Conservation (phyloP, 345 rosid species). For the Excoecaria cochinchinensis region DNA sequence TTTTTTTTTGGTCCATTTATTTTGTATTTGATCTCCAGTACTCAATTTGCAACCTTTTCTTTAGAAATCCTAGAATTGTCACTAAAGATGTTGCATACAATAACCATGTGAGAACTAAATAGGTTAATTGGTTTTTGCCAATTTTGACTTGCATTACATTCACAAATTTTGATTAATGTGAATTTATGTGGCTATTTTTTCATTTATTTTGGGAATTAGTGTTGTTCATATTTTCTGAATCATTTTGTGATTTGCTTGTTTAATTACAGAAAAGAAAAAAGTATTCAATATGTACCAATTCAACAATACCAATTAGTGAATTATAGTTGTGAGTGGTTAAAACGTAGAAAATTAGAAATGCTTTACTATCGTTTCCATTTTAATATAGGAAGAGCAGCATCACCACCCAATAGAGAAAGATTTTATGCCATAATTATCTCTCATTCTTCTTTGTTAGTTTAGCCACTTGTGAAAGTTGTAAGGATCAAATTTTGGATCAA, state of each 20-base stretch:
- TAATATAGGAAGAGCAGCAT: neutral
- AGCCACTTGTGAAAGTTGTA: neutral
- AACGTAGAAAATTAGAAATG: neutral
- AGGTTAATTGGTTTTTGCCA: conserved; percentile 21
- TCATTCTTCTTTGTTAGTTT: neutral
- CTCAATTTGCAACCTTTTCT: conserved; percentile 26
- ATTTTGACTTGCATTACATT: conserved; percentile 15
- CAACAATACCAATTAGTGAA: neutral
- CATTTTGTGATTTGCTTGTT: neutral
- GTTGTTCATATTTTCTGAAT: neutral
- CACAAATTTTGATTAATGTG: neutral
- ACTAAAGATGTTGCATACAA: conserved; percentile 27
- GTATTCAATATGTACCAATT: neutral
- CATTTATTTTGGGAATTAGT: neutral
- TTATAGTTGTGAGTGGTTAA: neutral
- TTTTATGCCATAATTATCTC: neutral
- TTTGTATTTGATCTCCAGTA: conserved; percentile 20
- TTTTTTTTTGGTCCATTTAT: neutral
- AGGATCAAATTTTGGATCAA: neutral
- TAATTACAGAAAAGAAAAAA: neutral
- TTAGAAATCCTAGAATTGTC: conserved; percentile 16
- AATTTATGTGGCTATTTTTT: neutral
- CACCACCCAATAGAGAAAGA: neutral
- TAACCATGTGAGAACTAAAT: conserved; percentile 32
- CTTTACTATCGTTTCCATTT: neutral